Conservation (phyloP, 1,284 basidiomycete species). For the Ceratobasidium sp. region DNA sequence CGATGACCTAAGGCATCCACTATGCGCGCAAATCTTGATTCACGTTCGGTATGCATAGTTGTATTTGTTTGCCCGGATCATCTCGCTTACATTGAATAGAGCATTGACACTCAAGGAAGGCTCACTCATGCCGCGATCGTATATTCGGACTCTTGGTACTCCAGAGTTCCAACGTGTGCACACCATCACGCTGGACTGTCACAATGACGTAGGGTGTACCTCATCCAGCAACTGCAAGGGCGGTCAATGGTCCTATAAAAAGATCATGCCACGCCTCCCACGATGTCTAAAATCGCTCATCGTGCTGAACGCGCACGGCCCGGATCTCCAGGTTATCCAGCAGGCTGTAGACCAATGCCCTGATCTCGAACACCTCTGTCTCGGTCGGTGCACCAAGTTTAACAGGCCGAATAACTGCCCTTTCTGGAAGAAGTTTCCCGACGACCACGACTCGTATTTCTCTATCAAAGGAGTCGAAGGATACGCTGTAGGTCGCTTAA, state of each 20-base stretch:
- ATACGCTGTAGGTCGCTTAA: conserved; percentile 19
- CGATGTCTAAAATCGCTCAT: conserved; percentile 9
- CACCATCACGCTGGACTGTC: conserved; percentile 29
- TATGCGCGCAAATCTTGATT: background rate
- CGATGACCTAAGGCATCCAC: conserved; percentile 7
- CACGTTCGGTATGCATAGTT: conserved; percentile 5
- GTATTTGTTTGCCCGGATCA: too few species aligned
- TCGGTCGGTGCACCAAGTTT: conserved; percentile 35
- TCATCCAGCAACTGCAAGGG: background rate
- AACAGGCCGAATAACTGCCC: conserved; percentile 8
- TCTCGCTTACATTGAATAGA: background rate
- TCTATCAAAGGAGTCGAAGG: conserved; percentile 29
- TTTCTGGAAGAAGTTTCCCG: conserved; percentile 30
- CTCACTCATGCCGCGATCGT: background rate
- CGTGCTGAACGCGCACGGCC: conserved; percentile 31
- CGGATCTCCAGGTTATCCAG: conserved; percentile 34
- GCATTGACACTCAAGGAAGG: conserved; percentile 1
- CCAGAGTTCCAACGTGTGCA: conserved; percentile 1
- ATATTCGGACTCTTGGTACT: conserved; percentile 3
- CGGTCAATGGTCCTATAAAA: conserved; percentile 28
- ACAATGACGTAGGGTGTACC: conserved; percentile 32
- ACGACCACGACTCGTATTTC: conserved; percentile 39
- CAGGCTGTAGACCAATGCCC: conserved; percentile 26
- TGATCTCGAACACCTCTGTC: conserved; percentile 23
- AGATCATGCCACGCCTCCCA: conserved; percentile 25